Conservation (phyloP, 1,284 basidiomycete species). For the Gomphus bonarii region DNA sequence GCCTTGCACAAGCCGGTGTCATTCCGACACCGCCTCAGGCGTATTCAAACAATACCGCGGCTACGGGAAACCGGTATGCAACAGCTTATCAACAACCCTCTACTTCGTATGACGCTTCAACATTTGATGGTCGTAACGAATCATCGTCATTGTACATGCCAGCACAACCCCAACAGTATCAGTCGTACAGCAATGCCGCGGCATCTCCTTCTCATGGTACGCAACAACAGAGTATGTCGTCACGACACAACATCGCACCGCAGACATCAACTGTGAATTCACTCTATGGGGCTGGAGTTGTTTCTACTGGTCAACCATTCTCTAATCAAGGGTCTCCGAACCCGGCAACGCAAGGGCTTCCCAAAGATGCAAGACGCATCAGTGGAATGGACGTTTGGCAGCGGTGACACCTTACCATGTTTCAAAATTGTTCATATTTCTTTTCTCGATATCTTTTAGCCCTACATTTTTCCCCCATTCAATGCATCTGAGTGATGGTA, state of each 20-base stretch:
- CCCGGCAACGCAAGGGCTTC: slow-evolving; percentile 22
- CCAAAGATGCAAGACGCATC: slow-evolving; percentile 50
- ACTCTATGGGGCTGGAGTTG: slow-evolving; percentile 59
- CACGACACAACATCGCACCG: slow-evolving; percentile 34
- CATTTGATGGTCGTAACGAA: slow-evolving; percentile 50
- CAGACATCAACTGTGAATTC: slow-evolving; percentile 44
- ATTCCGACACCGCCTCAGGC: slow-evolving; percentile 64
- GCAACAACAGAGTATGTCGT: slow-evolving; percentile 21
- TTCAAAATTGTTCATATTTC: slow-evolving; percentile 16
- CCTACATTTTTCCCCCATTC: slow-evolving; percentile 8
- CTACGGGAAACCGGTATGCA: slow-evolving; percentile 47
- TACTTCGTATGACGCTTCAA: slow-evolving; percentile 38
- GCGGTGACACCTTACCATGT: slow-evolving; percentile 35
- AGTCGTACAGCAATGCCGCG: slow-evolving; percentile 32
- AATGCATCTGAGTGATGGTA: slow-evolving; percentile 1
- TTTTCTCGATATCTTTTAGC: slow-evolving; percentile 12
- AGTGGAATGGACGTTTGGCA: slow-evolving; percentile 71
- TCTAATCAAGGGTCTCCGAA: slow-evolving; percentile 8
- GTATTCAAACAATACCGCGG: slow-evolving; percentile 42
- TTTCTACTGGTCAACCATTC: slow-evolving; percentile 33
- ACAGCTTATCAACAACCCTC: slow-evolving; percentile 36
- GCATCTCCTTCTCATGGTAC: slow-evolving; percentile 12
- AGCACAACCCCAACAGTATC: slow-evolving; percentile 70
- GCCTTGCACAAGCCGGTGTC: slow-evolving; percentile 34
- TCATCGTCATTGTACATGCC: slow-evolving; percentile 63